Evolutionary conservation across 2,329 filamentous ascomycete genomes (phyloP).

Genomic region (Helotiales sp.): DNA sequence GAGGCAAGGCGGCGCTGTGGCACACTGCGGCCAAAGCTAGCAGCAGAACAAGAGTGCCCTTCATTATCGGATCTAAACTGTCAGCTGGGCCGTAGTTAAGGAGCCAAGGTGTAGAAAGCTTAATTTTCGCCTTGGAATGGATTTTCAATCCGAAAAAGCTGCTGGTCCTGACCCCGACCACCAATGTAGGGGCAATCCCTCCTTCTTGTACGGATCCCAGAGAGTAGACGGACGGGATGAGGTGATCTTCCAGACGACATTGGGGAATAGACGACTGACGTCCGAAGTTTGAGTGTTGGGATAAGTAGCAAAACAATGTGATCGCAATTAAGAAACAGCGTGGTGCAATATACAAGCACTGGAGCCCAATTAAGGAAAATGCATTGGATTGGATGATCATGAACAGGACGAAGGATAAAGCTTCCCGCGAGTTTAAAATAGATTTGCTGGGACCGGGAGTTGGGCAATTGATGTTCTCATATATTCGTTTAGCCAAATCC

Average conservation of each 20-base stretch:
- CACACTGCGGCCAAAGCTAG: slow-evolving; percentile 24
- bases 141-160: background rate
- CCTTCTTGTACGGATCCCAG: slow-evolving; percentile 30
- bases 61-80: slow-evolving; percentile 20
- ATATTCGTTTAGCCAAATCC: slow-evolving; percentile 34
- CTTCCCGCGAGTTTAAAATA: slow-evolving; percentile 27
- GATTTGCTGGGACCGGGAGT: slow-evolving; percentile 23
- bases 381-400: slow-evolving; percentile 20
- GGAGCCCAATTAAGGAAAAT: slow-evolving; percentile 26
- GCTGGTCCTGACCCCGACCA: slow-evolving; percentile 2
- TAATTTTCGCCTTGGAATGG: background rate
- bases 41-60: slow-evolving; percentile 17
- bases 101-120: background rate
- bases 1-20: slow-evolving; percentile 25
- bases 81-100: slow-evolving; percentile 9
- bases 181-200: slow-evolving; percentile 13
- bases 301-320: slow-evolving; percentile 9
- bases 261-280: slow-evolving; percentile 8
- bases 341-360: slow-evolving; percentile 9
- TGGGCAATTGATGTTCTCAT: slow-evolving; percentile 24
- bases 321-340: slow-evolving; percentile 23
- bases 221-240: slow-evolving; percentile 12
- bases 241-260: slow-evolving; percentile 27
- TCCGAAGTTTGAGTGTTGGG: slow-evolving; percentile 7
- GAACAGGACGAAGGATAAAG: slow-evolving; percentile 22